Conservation (phyloP, 2,329 filamentous ascomycete species). For the Tolypocladium sp. region DNA sequence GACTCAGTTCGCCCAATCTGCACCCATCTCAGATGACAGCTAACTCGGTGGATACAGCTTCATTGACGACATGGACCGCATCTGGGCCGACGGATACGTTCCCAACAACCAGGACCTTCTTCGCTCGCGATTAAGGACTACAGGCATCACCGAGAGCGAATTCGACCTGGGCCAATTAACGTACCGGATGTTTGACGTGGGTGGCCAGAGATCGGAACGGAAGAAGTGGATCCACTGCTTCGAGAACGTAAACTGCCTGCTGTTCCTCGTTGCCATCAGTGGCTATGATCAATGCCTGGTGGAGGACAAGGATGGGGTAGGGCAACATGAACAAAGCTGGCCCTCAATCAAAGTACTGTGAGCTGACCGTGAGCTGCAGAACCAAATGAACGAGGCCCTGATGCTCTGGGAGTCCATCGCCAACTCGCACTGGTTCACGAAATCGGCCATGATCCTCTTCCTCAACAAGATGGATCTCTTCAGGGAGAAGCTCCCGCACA, state of each 20-base stretch:
- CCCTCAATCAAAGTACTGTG: background rate
- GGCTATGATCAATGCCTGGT: conserved; percentile 95
- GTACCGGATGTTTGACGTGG: conserved; percentile 96
- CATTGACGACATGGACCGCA: conserved; percentile 90
- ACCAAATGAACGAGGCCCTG: conserved; percentile 85
- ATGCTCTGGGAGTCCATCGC: conserved; percentile 83
- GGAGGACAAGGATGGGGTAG: conserved; percentile 78
- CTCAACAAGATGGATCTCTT: conserved; percentile 87
- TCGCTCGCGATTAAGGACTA: conserved; percentile 93
- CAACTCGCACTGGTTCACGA: conserved; percentile 85
- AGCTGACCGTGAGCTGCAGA: conserved; percentile 21
- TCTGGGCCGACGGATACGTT: conserved; percentile 84
- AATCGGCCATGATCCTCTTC: conserved; percentile 82
- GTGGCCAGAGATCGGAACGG: conserved; percentile 88
- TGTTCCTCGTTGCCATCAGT: conserved; percentile 93
- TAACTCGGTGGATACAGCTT: conserved; percentile 47
- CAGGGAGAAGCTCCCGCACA: conserved; percentile 74
- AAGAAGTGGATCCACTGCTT: conserved; percentile 99
- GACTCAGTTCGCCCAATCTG: conserved; percentile 21
- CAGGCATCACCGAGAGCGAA: conserved; percentile 91
- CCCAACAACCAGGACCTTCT: conserved; percentile 93
- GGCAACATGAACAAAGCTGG: background rate
- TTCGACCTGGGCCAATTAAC: conserved; percentile 93
- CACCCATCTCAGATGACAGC: background rate
- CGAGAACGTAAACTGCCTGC: conserved; percentile 93